These are phyloP conservation scores for Halophytophthora polymorphica DNA, from an alignment of 352 stramenopile genomes.

Conservation along the genomic window DNA sequence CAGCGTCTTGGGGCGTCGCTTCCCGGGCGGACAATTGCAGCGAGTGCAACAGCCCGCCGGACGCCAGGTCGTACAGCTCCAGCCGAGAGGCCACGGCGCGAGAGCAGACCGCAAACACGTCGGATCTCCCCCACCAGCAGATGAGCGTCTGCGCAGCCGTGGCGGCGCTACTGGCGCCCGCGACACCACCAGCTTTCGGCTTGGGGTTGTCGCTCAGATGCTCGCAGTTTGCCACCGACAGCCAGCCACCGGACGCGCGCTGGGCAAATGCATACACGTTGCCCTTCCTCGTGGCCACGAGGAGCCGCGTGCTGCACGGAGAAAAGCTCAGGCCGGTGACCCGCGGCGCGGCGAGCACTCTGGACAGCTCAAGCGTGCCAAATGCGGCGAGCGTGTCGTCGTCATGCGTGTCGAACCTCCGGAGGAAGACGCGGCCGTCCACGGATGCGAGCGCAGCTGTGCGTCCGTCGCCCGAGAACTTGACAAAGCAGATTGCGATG, in stretches of 20 bases:
- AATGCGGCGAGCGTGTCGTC: conserved; percentile 12
- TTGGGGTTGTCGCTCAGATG: conserved; percentile 48
- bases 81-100: conserved; percentile 26
- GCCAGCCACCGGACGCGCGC: conserved; percentile 20
- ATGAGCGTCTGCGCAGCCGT: conserved; percentile 44
- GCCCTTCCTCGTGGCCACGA: conserved; percentile 55
- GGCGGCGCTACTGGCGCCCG: conserved; percentile 13
- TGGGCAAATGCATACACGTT: conserved; percentile 55
- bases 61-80: conserved; percentile 49
- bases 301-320: conserved; percentile 18
- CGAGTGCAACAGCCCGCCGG: conserved; percentile 40
- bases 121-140: conserved; percentile 36
- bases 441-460: conserved; percentile 39
- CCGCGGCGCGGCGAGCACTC: conserved; percentile 46
- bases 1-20: background rate
- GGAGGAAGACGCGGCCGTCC: conserved; percentile 53
- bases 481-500: conserved; percentile 37
- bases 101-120: conserved; percentile 45
- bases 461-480: conserved; percentile 30
- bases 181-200: conserved; percentile 9
- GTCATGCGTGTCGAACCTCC: conserved; percentile 9
- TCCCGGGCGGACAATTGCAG: conserved; percentile 21
- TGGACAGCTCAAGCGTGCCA: conserved; percentile 22
- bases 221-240: conserved; percentile 14
- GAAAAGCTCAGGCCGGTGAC: conserved; percentile 58